These are phyloP conservation scores for Ballota nigra DNA, from an alignment of 257 asterid genomes.

Conservation along the genomic window DNA sequence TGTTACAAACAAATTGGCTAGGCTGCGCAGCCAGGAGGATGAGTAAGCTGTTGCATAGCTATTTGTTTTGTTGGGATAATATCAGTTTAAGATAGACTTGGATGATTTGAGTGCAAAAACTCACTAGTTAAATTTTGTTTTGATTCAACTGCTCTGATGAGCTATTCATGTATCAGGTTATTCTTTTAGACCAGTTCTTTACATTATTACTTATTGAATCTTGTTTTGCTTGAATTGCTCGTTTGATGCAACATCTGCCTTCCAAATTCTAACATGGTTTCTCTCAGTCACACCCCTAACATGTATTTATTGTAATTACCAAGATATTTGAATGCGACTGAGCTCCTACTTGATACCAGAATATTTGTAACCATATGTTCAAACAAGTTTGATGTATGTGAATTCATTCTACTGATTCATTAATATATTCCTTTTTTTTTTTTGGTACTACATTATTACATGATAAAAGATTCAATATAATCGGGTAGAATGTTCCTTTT, in stretches of 20 bases:
- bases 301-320: no score
- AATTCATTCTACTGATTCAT: neutral
- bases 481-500: no score
- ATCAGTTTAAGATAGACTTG: neutral
- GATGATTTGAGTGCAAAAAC: neutral
- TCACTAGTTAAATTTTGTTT: slow-evolving; percentile 1
- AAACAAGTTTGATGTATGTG: neutral
- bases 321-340: no score
- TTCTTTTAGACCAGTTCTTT: neutral
- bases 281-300: no score
- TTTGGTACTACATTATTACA: neutral
- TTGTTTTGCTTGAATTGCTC: neutral
- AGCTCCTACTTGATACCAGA: no score
- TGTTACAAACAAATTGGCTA: slow-evolving; percentile 49
- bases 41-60: slow-evolving; percentile 32
- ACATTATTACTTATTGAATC: neutral
- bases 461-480: no score
- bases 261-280: neutral
- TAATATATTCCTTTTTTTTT: no score
- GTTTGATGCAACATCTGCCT: no score
- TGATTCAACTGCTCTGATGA: neutral
- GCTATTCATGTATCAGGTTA: neutral
- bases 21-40: slow-evolving; percentile 54
- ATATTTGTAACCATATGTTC: no score
- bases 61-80: neutral